phyloP scores from a whole-genome alignment of 768 basidiomycete genomes.

The Dentipellis fragilis region DNA sequence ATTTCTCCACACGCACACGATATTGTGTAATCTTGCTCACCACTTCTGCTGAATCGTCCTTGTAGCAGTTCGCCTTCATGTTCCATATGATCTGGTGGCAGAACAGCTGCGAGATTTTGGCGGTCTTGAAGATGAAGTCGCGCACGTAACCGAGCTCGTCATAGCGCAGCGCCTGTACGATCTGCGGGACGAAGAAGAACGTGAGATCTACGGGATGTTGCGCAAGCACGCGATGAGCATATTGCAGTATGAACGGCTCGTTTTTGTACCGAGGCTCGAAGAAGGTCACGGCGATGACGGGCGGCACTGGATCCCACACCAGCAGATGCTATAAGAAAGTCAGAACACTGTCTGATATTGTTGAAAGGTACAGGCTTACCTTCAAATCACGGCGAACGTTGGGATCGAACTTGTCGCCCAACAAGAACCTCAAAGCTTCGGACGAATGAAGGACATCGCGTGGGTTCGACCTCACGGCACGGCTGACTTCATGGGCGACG shows the following conservation, averaged over 20 bases:
- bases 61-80: conserved; percentile 97
- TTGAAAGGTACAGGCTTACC: conserved; percentile 30
- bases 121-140: conserved; percentile 92
- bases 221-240: conserved; percentile 89
- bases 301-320: conserved; percentile 83
- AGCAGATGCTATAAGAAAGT: conserved; percentile 56
- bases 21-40: conserved; percentile 28
- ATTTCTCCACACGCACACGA: not conserved
- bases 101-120: conserved; percentile 93
- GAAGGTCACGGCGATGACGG: conserved; percentile 68
- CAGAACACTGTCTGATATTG: not conserved
- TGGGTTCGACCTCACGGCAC: conserved; percentile 66
- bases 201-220: conserved; percentile 91
- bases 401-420: conserved; percentile 61
- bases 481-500: conserved; percentile 63
- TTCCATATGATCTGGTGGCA: conserved; percentile 99
- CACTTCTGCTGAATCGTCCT: conserved; percentile 80
- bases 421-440: conserved; percentile 71
- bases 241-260: conserved; percentile 85
- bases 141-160: conserved; percentile 89
- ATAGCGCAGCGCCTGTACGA: conserved; percentile 89
- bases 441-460: conserved; percentile 60
- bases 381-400: conserved; percentile 59
- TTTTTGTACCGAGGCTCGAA: conserved; percentile 80
- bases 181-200: conserved; percentile 98